A percentile compares a stretch with the other conserved stretches of the same genome.
phyloP scores from a whole-genome alignment of 2,329 filamentous ascomycete genomes.

The Aureobasidium sp. region DNA sequence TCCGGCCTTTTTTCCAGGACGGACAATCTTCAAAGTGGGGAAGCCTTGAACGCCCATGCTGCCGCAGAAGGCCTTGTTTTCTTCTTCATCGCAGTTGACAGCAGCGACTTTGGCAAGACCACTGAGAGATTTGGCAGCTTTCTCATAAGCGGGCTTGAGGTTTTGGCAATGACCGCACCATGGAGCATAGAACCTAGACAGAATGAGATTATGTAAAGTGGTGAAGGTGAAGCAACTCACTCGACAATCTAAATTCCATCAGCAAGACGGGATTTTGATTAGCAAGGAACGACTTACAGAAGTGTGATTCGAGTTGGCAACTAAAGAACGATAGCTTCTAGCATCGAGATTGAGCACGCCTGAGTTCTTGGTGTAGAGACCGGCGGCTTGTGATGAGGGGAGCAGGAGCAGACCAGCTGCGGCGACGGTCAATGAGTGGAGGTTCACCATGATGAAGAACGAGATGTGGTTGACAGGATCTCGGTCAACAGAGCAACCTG shows the following conservation, averaged over 20 bases:
- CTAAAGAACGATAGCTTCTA: conserved; percentile 72
- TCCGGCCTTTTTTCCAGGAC: conserved; percentile 71
- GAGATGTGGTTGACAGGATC: background rate
- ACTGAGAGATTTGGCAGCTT: conserved; percentile 80
- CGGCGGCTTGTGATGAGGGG: conserved; percentile 58
- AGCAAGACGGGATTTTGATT: background rate
- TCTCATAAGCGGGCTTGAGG: conserved; percentile 92
- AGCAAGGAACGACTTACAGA: conserved; percentile 54
- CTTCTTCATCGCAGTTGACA: conserved; percentile 88
- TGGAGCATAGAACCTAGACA: conserved; percentile 72
- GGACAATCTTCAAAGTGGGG: conserved; percentile 89
- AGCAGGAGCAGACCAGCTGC: conserved; percentile 59
- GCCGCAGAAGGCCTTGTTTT: conserved; percentile 82
- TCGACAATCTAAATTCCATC: conserved; percentile 31
- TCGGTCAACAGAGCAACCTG: conserved; percentile 18
- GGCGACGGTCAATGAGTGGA: conserved; percentile 38
- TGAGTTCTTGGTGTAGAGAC: conserved; percentile 78
- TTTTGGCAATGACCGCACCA: conserved; percentile 98
- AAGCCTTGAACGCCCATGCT: conserved; percentile 86
- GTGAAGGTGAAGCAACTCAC: conserved; percentile 24
- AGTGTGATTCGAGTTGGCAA: conserved; percentile 84
- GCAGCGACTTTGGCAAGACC: conserved; percentile 92
- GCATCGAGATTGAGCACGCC: conserved; percentile 76
- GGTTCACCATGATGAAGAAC: conserved; percentile 17
- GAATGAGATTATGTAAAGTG: conserved; percentile 8